Conservation (phyloP, 2,329 filamentous ascomycete species). For the Onygenales sp. region DNA sequence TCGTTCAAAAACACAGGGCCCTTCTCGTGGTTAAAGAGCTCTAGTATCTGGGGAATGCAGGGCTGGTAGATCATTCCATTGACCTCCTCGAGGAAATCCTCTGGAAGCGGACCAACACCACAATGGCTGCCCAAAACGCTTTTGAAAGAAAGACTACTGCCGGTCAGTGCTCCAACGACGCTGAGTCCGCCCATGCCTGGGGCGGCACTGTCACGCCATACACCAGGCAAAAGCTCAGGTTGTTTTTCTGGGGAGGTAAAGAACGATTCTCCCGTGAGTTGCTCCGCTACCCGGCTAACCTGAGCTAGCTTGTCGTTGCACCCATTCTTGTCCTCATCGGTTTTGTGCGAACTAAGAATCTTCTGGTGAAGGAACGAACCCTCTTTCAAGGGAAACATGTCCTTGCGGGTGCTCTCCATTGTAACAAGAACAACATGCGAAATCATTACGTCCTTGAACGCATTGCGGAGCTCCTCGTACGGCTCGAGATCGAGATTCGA, state of each 20-base stretch:
- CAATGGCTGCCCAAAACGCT: slow-evolving; percentile 23
- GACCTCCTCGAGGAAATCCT: slow-evolving; percentile 22
- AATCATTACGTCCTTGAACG: slow-evolving; percentile 19
- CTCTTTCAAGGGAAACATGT: slow-evolving; percentile 21
- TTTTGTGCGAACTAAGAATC: slow-evolving; percentile 16
- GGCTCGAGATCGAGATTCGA: slow-evolving; percentile 21
- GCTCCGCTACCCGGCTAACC: slow-evolving; percentile 21
- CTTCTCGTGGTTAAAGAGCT: slow-evolving; percentile 23
- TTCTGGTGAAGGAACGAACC: slow-evolving; percentile 19
- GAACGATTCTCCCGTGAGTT: slow-evolving; percentile 20
- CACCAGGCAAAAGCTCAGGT: slow-evolving; percentile 2
- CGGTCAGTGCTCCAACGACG: slow-evolving; percentile 20
- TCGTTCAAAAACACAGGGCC: background rate
- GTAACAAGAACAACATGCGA: slow-evolving; percentile 22
- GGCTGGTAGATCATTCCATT: slow-evolving; percentile 22
- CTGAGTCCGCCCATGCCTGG: slow-evolving; percentile 23
- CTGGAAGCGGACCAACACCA: slow-evolving; percentile 20
- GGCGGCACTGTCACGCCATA: slow-evolving; percentile 16
- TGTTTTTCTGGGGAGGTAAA: slow-evolving; percentile 4
- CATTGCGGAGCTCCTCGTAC: slow-evolving; percentile 16
- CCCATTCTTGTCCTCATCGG: slow-evolving; percentile 5
- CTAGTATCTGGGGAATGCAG: slow-evolving; percentile 22
- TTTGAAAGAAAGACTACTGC: slow-evolving; percentile 24
- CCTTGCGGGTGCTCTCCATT: slow-evolving; percentile 25
- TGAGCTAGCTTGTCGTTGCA: slow-evolving; percentile 16